Conservation (phyloP, 129 eudicot species). For the Logfia minima region DNA sequence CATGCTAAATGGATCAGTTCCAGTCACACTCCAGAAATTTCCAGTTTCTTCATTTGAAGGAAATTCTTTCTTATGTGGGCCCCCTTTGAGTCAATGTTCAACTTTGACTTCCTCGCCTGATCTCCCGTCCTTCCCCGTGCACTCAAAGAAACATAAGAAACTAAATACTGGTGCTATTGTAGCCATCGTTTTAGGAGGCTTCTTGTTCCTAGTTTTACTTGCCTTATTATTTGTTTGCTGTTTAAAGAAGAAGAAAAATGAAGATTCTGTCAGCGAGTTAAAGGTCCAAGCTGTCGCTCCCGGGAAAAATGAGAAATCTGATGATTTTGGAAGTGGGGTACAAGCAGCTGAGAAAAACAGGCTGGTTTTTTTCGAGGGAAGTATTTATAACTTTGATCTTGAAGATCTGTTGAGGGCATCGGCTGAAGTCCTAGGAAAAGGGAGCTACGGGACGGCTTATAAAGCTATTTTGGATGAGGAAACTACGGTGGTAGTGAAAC, state of each 20-base stretch:
- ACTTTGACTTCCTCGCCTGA: constrained; percentile 36
- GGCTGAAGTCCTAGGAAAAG: constrained; percentile 97
- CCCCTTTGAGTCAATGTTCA: constrained; percentile 64
- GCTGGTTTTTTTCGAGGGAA: constrained; percentile 67
- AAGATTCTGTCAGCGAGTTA: constrained; percentile 27
- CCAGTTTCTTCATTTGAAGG: constrained; percentile 73
- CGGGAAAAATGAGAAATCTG: constrained; percentile 57
- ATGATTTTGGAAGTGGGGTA: constrained; percentile 90
- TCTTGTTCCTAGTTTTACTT: constrained; percentile 37
- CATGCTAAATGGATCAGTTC: constrained; percentile 63
- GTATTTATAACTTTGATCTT: constrained; percentile 69
- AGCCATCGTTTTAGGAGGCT: constrained; percentile 54
- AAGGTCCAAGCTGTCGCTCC: constrained; percentile 49
- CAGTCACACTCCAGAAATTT: constrained; percentile 56
- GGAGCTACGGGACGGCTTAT: constrained; percentile 80
- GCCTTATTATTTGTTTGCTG: constrained; percentile 35
- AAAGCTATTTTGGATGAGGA: constrained; percentile 82
- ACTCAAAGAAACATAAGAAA: constrained; percentile 35
- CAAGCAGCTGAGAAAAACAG: constrained; percentile 83
- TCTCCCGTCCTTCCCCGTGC: constrained; percentile 25
- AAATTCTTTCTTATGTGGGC: constrained; percentile 68
- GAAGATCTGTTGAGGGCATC: constrained; percentile 93
- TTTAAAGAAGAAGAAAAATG: constrained; percentile 52
- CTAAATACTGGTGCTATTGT: constrained; percentile 47
- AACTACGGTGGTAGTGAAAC: constrained; percentile 76